Evolutionary conservation across 2,329 filamentous ascomycete genomes (phyloP), one percentile per base, ranked within the genome.

Genomic region (Alternaria brassicae): DNA sequence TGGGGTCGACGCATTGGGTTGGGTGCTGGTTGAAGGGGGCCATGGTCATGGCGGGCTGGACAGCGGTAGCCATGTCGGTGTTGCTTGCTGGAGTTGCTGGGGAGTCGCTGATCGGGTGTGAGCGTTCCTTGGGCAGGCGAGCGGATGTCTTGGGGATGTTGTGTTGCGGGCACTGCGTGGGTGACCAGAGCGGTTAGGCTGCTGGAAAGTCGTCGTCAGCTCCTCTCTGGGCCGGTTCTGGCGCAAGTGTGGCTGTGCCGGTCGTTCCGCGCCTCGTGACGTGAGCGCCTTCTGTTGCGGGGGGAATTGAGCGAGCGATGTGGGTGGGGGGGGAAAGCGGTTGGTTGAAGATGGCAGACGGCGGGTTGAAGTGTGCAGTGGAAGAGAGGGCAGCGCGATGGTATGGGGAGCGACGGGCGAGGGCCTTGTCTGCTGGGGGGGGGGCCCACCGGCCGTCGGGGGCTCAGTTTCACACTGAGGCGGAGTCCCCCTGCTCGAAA

Each of bases 1-100:
- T 78, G 19, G 77, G 75, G 58, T 79, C 77, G 62, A 77, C 62
- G 62, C 77, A 79, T 66, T 79, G 77, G 62, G 69, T 77, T 52
- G 62, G 56, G 44, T 67, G 65, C 49, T 52, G 52, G 67, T 74
- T 72, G 68, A 73, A 77, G 51, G 72, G 66, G 36, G 74, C 68
- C 74, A 77, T 77, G 48, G 70, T 73, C 69, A 77, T 72, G 49
- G 72, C 71, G 63, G 72, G 65, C 47, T 75, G 72, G 58, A 77
- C 69, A 62, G 74, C 73, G 58, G 74, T 75, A 60, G 74, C 74
- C 74, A 77, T 77, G 62, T 60, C 60, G 61, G 48, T 51, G 56
- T 64, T 60, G 56, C 42, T 58, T 58, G 50, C 59, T 52, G 25
- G 58, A 55, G 47, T 47, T 54, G 45, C 39, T 50, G 52, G 63